Base-by-base conservation (phyloP, 2,329 filamentous ascomycete species). In the Sporothrix schenckii region DNA sequence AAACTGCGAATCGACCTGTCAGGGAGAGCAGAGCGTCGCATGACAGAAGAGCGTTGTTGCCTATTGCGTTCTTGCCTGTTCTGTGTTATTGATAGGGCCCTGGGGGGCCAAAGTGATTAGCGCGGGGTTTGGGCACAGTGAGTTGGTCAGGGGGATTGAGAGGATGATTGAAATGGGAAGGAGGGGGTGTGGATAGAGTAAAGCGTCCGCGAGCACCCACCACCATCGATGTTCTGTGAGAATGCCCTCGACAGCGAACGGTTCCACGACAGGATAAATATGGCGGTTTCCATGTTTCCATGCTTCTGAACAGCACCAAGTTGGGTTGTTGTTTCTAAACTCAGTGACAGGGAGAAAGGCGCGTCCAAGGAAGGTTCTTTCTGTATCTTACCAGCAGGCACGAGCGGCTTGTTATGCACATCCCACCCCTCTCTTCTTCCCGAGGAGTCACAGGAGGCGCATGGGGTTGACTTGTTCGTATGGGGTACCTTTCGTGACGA, bases 41-140 rank as follows among this genome's bases (percentile, higher is more conserved):
- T 73, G 72, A 73, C 72, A 72, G 70, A 71, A 47, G 56, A 49
- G 24, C 41, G 66, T 71, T 67, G 71, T 73, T 73, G 72, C 72
- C 72, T 73, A 70, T 73, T 41, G 54, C 50, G 60, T 72, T 71
- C 68, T 73, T 73, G 69, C 72, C 72, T 73, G 72, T 73, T 73
- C 69, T 70, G 58, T 54, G 66, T 67, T 73, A 71, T 71, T 70
- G 71, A 71, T 73, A 24, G 24, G 24, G 24, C 24, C 24, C 24
- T 24, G 49, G 60, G 21, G 71, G 61, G 50, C 53, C 65, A 30
- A 47, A 72, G n/a, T 49, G 66, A 34, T 66, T 73, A 71, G 72
- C 71, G 72, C 72, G 71, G 71, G 69, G 71, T 73, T 67, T 58
- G 61, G 69, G 71, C 69, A 53, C 52, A 61, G 69, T 50, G 50